These are phyloP conservation scores for Cyclanthera cordifolia DNA, from an alignment of 306 rosid species.

Conservation along the genomic window DNA sequence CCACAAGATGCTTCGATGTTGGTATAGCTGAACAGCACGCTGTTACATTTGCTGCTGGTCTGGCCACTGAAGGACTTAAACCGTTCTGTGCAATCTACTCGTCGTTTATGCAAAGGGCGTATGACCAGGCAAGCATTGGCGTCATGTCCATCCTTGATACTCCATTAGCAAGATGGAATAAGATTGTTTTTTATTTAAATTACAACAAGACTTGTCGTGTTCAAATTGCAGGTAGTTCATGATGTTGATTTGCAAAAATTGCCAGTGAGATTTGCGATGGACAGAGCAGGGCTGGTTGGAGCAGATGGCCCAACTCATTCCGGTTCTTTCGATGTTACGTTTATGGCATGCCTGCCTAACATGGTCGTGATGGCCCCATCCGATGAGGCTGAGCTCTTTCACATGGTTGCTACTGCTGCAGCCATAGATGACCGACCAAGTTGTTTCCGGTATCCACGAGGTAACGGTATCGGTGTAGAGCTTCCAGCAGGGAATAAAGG, in stretches of 20 bases:
- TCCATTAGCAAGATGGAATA: not conserved
- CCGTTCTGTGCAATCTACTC: constrained; percentile 94
- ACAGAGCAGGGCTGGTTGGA: constrained; percentile 92
- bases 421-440: constrained; percentile 88
- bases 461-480: constrained; percentile 71
- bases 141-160: not conserved
- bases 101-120: constrained; percentile 90
- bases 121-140: constrained; percentile 61
- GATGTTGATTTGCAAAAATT: constrained; percentile 93
- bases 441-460: constrained; percentile 93
- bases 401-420: constrained; percentile 95
- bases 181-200: not conserved
- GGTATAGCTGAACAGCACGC: constrained; percentile 99
- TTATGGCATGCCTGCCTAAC: constrained; percentile 97
- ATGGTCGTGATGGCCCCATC: constrained; percentile 99
- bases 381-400: constrained; percentile 82
- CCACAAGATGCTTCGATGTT: constrained; percentile 85
- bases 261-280: constrained; percentile 95
- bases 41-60: constrained; percentile 95
- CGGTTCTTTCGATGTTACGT: constrained; percentile 86
- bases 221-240: constrained; percentile 68
- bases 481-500: constrained; percentile 75
- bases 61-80: constrained; percentile 84
- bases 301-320: constrained; percentile 92
- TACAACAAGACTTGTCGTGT: not conserved